Conservation (phyloP, 768 basidiomycete species). For the Piloderma croceum region DNA sequence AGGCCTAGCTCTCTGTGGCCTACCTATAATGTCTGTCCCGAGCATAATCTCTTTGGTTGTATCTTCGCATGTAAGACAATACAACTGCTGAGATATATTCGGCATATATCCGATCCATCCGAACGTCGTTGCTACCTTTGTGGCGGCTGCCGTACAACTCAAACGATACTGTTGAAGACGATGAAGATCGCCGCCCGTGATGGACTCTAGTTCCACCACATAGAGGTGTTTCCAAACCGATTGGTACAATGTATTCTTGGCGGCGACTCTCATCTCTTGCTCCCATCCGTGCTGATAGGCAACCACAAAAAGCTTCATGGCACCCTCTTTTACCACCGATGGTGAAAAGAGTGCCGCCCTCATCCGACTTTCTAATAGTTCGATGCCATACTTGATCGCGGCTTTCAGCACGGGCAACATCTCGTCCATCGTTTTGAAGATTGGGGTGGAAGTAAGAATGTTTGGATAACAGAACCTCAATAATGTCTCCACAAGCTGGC, state of each 20-base stretch:
- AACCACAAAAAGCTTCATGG: no score
- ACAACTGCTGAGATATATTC: no score
- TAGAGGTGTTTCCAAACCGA: slow-evolving; percentile 17
- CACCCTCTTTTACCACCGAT: no score
- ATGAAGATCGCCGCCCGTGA: slow-evolving; percentile 36
- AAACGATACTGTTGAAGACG: slow-evolving; percentile 39
- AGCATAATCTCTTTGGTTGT: no score
- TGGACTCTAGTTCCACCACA: slow-evolving; percentile 34
- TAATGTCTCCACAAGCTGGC: slow-evolving; percentile 33
- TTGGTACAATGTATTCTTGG: slow-evolving; percentile 12
- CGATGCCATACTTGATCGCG: slow-evolving; percentile 23
- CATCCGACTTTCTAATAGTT: slow-evolving; percentile 12
- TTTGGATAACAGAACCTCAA: slow-evolving; percentile 47
- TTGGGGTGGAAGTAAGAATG: not conserved
- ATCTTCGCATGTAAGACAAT: no score
- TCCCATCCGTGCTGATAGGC: no score
- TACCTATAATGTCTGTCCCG: no score
- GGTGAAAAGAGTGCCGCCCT: slow-evolving; percentile 10
- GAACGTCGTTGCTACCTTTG: no score
- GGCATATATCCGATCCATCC: no score
- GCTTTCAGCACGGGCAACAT: slow-evolving; percentile 12
- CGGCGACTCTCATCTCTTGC: slow-evolving; percentile 14
- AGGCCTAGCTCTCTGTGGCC: no score
- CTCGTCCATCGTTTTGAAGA: not conserved
- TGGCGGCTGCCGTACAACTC: no score